These are phyloP conservation scores for Salicornia ramosissima DNA, from an alignment of 148 eudicot species.

Conservation along the genomic window DNA sequence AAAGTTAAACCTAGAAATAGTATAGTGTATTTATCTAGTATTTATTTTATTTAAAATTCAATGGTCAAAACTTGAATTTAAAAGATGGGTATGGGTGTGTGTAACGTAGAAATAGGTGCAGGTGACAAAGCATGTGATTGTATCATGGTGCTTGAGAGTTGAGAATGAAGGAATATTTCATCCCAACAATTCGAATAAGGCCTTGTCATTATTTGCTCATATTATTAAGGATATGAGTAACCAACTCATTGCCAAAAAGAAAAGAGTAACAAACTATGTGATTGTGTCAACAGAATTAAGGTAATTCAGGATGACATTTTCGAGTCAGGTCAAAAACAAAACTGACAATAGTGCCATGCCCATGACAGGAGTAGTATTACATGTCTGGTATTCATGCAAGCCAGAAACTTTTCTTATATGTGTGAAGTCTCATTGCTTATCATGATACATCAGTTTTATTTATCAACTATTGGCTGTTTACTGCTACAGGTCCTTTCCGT, in stretches of 20 bases:
- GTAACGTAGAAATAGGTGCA: background rate
- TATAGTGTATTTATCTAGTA: too few relatives aligned
- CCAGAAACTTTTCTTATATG: background rate
- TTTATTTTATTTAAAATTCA: background rate
- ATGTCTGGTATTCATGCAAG: background rate
- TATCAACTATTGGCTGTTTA: conserved; percentile 1
- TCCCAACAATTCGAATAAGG: background rate
- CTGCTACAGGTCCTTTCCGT: conserved; percentile 64
- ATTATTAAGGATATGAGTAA: background rate
- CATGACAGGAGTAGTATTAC: background rate
- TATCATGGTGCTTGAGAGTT: background rate
- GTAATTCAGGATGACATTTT: background rate
- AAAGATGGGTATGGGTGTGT: background rate
- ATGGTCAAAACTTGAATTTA: background rate
- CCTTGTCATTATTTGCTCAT: background rate
- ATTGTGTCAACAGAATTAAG: background rate
- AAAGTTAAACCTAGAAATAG: too few relatives aligned
- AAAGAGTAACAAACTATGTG: too few relatives aligned
- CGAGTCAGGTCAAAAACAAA: background rate
- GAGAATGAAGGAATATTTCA: background rate
- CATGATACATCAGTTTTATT: background rate
- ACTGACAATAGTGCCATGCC: background rate
- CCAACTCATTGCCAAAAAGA: too few relatives aligned
- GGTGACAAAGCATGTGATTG: background rate
- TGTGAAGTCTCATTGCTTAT: background rate